phyloP scores from a whole-genome alignment of 768 basidiomycete genomes.

The Serpula lacrymans region DNA sequence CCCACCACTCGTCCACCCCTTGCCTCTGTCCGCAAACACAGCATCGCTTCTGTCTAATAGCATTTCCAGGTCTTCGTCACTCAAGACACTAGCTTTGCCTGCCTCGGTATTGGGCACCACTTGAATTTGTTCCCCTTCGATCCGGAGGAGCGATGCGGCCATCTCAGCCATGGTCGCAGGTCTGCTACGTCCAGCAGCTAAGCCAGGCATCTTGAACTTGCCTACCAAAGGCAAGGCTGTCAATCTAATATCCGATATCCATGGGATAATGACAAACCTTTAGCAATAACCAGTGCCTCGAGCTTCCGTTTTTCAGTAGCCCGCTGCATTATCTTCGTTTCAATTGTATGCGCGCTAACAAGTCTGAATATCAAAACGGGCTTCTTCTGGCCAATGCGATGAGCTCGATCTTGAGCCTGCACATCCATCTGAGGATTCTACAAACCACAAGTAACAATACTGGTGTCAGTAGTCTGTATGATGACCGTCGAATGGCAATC shows the following conservation, averaged over 20 bases:
- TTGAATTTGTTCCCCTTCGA: slow-evolving; percentile 89
- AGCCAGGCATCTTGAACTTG: slow-evolving; percentile 78
- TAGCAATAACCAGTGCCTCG: slow-evolving; percentile 93
- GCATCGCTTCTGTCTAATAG: slow-evolving; percentile 77
- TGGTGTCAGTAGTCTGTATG: background rate
- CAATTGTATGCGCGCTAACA: slow-evolving; percentile 84
- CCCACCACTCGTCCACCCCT: slow-evolving; percentile 66
- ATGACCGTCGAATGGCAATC: background rate
- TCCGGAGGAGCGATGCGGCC: slow-evolving; percentile 68
- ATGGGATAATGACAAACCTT: slow-evolving; percentile 48
- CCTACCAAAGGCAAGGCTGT: slow-evolving; percentile 38
- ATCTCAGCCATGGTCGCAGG: slow-evolving; percentile 74
- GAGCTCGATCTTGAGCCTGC: slow-evolving; percentile 94
- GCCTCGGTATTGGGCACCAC: slow-evolving; percentile 69
- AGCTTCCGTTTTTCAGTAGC: slow-evolving; percentile 85
- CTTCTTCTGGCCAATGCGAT: slow-evolving; percentile 91
- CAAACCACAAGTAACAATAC: background rate
- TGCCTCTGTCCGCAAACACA: slow-evolving; percentile 66
- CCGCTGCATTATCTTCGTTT: slow-evolving; percentile 88
- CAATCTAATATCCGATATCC: too few relatives aligned
- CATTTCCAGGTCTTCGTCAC: slow-evolving; percentile 75
- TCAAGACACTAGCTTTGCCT: slow-evolving; percentile 70
- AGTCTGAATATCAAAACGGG: slow-evolving; percentile 90
- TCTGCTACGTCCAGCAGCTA: slow-evolving; percentile 46
- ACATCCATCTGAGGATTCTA: slow-evolving; percentile 96